Evolutionary conservation across 2,329 filamentous ascomycete genomes (phyloP), one percentile per base, ranked within the genome.

Genomic region (Aureobasidium subglaciale): DNA sequence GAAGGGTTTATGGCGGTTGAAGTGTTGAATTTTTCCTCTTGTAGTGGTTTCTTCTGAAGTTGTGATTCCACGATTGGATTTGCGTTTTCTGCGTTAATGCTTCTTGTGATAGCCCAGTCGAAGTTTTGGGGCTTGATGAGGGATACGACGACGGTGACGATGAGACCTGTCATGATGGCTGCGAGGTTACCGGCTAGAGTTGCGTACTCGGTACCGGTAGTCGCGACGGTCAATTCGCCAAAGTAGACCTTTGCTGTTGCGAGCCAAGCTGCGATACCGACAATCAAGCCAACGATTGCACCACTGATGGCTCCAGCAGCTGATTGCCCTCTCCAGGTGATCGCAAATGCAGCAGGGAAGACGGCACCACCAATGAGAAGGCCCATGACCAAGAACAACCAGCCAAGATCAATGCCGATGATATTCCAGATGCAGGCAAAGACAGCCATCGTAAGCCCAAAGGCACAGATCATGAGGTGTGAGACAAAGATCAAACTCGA

Each of bases 321-420:
- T 11, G 60, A 61, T 54, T 72, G 70, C 24, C 65, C 65, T 27
- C 63, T 63, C 71, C 71, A 73, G 37, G 63, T 64, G 29, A 73
- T 68, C 4, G 68, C 59, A 25, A 73, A 57, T 10, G 56, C 56
- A 8, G 49, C 56, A 10, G 56, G 56, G 46, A 76, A 71, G 6
- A 74, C 70, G 1, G 71, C 73, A 6, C 70, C 70, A 5, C 71
- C 70, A 7, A 75, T 73, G 1, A 74, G 63, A 13, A 74, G 64
- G 25, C 70, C 72, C 63, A 74, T 70, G 16, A 72, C 67, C 8
- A 71, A 57, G 62, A 68, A 70, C 4, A 74, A 64, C 69, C 70
- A 74, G 5, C 70, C 70, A 20, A 74, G 65, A 40, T 70, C 70
- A n/a, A 74, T 65, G 18, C 68, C 69, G 6, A 68, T 66, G 25